Evolutionary conservation across 1,284 basidiomycete genomes (phyloP).

Genomic region (Pascua guehoae): DNA sequence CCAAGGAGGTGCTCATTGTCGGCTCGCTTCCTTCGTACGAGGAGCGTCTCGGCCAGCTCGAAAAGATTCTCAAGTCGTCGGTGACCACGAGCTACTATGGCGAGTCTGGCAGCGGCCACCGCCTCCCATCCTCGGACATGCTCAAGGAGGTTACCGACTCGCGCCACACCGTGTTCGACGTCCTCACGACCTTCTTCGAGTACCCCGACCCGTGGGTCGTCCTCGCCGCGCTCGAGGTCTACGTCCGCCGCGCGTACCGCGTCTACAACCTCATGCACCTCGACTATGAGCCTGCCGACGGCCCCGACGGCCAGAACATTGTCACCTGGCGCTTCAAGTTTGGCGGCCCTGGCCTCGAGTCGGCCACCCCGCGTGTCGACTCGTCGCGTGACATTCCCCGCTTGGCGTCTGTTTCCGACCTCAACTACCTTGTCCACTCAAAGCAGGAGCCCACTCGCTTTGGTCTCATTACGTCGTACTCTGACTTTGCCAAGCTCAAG

Average conservation of each 20-base stretch:
- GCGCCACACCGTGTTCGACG: constrained; percentile 94
- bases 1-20: constrained; percentile 92
- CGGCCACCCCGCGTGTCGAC: constrained; percentile 73
- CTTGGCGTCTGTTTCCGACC: constrained; percentile 85
- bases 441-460: constrained; percentile 81
- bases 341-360: constrained; percentile 70
- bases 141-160: constrained; percentile 94
- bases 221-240: constrained; percentile 91
- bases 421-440: constrained; percentile 79
- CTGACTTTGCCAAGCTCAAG: constrained; percentile 65
- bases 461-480: constrained; percentile 86
- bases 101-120: constrained; percentile 66
- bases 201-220: constrained; percentile 78
- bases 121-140: constrained; percentile 75
- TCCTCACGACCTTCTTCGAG: constrained; percentile 92
- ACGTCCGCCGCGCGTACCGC: constrained; percentile 85
- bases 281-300: constrained; percentile 89
- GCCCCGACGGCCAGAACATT: constrained; percentile 72
- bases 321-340: constrained; percentile 93
- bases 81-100: constrained; percentile 85
- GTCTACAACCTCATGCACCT: constrained; percentile 89
- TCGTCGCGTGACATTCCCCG: constrained; percentile 53
- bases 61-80: constrained; percentile 82
- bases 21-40: constrained; percentile 96
- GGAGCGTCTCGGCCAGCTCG: constrained; percentile 91